Percentiles rank a stretch among this genome's conserved stretches.
phyloP scores from a whole-genome alignment of 768 basidiomycete species.

The Termitomyces sp. region DNA sequence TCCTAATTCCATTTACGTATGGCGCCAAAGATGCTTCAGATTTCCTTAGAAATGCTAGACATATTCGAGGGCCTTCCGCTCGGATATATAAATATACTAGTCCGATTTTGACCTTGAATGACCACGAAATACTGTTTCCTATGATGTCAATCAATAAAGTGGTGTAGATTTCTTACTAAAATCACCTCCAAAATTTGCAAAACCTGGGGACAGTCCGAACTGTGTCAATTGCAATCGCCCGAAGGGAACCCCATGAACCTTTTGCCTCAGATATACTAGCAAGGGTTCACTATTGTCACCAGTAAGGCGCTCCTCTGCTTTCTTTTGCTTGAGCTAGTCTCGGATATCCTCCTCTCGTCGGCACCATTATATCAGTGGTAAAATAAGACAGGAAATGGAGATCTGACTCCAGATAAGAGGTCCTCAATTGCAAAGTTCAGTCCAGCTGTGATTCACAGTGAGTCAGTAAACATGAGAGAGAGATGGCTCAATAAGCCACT shows the following conservation, averaged over 20 bases:
- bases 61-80: not conserved
- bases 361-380: conserved; percentile 41
- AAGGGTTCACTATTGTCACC: no score
- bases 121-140: no score
- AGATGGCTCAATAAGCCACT: conserved; percentile 18
- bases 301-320: not conserved
- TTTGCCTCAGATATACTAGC: no score
- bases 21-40: not conserved
- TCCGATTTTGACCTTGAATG: not conserved
- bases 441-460: conserved; percentile 30
- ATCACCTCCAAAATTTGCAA: no score
- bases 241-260: no score
- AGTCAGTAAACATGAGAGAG: not conserved
- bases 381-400: conserved; percentile 41
- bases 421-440: conserved; percentile 52
- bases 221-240: no score
- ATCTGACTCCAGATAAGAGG: conserved; percentile 41
- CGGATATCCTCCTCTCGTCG: conserved; percentile 9
- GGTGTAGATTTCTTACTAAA: no score
- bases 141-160: no score
- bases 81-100: not conserved
- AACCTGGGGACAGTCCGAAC: no score
- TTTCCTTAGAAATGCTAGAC: not conserved
- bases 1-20: not conserved
- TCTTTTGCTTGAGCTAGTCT: conserved; percentile 4